Evolutionary conservation across 345 rosid genomes (phyloP).

Genomic region (Ceriops decandra): DNA sequence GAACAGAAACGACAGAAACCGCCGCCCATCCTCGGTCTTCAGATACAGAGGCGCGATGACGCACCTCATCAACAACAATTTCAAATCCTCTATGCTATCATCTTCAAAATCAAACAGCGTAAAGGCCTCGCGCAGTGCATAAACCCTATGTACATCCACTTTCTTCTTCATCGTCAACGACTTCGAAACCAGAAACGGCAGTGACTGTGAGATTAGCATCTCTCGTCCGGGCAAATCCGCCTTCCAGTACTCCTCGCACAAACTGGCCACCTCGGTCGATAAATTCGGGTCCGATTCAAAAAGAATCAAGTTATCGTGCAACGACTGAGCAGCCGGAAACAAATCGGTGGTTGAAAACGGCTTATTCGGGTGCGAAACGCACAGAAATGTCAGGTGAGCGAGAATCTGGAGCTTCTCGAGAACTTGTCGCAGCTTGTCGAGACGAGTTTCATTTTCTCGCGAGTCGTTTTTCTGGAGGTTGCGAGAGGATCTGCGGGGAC

Average conservation of each 20-base stretch:
- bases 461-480: not conserved
- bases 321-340: constrained; percentile 48
- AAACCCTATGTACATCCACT: constrained; percentile 73
- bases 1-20: constrained; percentile 60
- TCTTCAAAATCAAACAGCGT: constrained; percentile 76
- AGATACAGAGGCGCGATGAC: constrained; percentile 71
- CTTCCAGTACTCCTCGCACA: constrained; percentile 91
- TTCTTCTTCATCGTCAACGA: constrained; percentile 81
- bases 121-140: constrained; percentile 71
- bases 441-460: not conserved
- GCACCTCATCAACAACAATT: constrained; percentile 66
- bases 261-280: constrained; percentile 52
- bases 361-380: constrained; percentile 50
- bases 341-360: constrained; percentile 44
- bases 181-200: constrained; percentile 72
- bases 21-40: constrained; percentile 82
- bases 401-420: constrained; percentile 46
- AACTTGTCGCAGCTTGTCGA: not conserved
- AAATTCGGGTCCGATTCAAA: constrained; percentile 67
- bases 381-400: constrained; percentile 38
- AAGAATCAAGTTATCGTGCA: constrained; percentile 62
- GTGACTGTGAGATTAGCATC: constrained; percentile 63
- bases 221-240: constrained; percentile 50
- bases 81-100: constrained; percentile 80
- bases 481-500: constrained; percentile 39